Evolutionary conservation across 371 early-diverging fungal genomes (phyloP).

Genomic region (Mucor lusitanicus): DNA sequence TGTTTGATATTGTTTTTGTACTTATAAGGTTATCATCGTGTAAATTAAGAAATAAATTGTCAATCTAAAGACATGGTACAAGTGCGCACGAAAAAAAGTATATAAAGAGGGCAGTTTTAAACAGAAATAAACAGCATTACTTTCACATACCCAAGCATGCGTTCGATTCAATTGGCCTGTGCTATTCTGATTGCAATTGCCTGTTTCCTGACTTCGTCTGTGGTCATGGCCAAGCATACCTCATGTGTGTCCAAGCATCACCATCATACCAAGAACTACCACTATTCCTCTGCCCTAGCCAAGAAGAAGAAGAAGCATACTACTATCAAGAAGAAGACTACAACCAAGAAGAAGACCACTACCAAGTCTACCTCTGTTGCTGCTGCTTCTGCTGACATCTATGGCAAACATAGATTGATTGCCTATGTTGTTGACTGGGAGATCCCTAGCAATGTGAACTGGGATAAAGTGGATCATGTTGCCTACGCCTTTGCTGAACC

Average conservation of each 20-base stretch:
- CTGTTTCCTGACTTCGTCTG: neutral
- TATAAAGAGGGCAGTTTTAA: neutral
- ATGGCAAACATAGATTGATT: constrained; percentile 18
- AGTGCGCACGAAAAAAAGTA: neutral
- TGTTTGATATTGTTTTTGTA: neutral
- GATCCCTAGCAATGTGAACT: constrained; percentile 33
- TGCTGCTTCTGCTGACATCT: neutral
- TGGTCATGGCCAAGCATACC: neutral
- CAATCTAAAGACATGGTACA: neutral
- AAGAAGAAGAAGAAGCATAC: neutral
- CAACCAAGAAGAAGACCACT: neutral
- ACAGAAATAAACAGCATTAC: neutral
- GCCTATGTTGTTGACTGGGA: constrained; percentile 50
- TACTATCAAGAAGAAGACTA: neutral
- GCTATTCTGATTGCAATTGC: neutral
- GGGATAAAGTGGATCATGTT: constrained; percentile 44
- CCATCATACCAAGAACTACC: neutral
- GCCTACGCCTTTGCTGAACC: constrained; percentile 47
- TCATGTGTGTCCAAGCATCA: neutral
- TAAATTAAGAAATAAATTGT: constrained; percentile 3
- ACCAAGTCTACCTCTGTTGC: neutral
- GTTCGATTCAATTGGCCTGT: neutral
- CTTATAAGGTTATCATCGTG: neutral
- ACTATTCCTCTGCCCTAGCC: neutral
- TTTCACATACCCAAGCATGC: neutral